phyloP scores from a whole-genome alignment of 306 rosid species.

The Coriaria nepalensis region DNA sequence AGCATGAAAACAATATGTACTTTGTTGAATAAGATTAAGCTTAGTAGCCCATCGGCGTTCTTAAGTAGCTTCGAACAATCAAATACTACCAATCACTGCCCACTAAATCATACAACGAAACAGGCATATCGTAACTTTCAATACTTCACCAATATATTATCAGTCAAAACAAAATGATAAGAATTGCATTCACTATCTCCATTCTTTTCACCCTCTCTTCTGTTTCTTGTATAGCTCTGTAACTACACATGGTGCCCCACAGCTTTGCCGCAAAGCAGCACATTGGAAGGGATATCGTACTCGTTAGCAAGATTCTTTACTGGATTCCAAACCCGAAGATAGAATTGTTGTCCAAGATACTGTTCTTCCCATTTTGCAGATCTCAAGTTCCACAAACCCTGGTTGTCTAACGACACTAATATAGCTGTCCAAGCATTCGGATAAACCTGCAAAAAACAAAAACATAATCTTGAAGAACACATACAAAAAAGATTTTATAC shows the following conservation, averaged over 20 bases:
- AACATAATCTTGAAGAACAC: not conserved
- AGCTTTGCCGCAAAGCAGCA: conserved; percentile 77
- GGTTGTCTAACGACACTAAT: conserved; percentile 84
- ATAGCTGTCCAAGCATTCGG: conserved; percentile 81
- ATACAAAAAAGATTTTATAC: not conserved
- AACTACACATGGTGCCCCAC: conserved; percentile 33
- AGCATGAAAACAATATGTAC: too few species aligned
- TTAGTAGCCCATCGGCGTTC: too few species aligned
- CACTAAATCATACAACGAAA: too few species aligned
- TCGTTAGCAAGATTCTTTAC: conserved; percentile 58
- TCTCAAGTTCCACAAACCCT: conserved; percentile 96
- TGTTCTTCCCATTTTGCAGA: conserved; percentile 94
- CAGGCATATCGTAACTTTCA: too few species aligned
- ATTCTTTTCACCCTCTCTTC: not conserved
- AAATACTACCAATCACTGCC: too few species aligned
- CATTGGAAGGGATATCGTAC: conserved; percentile 63
- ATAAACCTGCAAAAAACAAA: conserved; percentile 43
- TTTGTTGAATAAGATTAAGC: too few species aligned
- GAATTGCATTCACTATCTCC: not conserved
- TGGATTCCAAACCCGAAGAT: conserved; percentile 69
- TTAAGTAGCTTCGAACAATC: too few species aligned
- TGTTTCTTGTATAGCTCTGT: too few species aligned
- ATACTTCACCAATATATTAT: conserved; percentile 2
- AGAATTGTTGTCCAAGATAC: conserved; percentile 82
- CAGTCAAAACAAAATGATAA: too few species aligned